These are phyloP conservation scores for cucumber (Cucumis sativus) DNA, from an alignment of 306 rosid species.

Conservation along the genomic window DNA sequence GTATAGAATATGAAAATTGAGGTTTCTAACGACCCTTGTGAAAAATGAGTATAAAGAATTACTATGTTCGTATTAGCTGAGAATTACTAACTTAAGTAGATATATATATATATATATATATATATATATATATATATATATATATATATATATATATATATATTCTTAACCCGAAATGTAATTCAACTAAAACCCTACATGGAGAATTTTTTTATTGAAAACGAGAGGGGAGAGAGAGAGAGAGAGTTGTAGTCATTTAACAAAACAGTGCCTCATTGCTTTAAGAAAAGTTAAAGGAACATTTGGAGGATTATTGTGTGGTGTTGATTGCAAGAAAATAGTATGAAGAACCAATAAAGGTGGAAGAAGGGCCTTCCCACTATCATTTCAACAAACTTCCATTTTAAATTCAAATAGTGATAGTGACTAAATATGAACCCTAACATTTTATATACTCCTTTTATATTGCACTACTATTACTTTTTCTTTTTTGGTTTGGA, in stretches of 20 bases:
- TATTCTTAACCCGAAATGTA: too few species aligned
- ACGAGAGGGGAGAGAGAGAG: background rate
- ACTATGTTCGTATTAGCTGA: too few species aligned
- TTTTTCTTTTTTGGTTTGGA: background rate
- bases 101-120: too few species aligned
- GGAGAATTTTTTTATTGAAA: background rate
- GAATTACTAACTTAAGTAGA: too few species aligned
- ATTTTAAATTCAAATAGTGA: background rate
- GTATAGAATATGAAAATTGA: too few species aligned
- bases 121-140: too few species aligned
- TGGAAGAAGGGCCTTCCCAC: background rate
- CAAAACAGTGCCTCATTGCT: background rate
- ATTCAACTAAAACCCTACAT: background rate
- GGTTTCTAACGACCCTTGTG: too few species aligned
- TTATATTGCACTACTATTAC: background rate
- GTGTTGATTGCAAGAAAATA: background rate
- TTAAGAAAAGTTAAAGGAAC: background rate
- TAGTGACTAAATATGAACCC: background rate
- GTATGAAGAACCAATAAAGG: background rate
- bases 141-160: too few species aligned
- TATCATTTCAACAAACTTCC: background rate
- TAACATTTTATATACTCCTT: background rate
- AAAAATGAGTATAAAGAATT: too few species aligned
- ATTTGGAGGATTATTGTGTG: background rate
- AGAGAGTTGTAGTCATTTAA: background rate